phyloP scores from a whole-genome alignment of 2,329 filamentous ascomycete genomes.

The Apiospora marii region DNA sequence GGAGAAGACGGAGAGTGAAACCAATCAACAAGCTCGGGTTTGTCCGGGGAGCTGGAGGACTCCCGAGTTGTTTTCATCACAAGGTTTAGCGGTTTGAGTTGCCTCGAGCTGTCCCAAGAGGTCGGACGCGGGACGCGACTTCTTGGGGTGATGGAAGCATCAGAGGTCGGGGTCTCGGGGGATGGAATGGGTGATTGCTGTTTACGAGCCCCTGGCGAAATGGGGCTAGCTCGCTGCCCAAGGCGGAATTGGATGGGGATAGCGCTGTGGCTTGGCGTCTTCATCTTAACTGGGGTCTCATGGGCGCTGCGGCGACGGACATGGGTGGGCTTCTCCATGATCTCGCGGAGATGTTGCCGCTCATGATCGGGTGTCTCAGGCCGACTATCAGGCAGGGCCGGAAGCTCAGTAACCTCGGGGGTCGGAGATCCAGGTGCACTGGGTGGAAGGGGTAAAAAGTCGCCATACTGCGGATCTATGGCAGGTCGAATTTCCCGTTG shows the following conservation, averaged over 20 bases:
- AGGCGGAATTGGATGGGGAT: conserved; percentile 65
- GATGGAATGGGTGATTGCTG: conserved; percentile 46
- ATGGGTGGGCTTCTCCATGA: conserved; percentile 51
- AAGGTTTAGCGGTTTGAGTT: conserved; percentile 84
- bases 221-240: conserved; percentile 47
- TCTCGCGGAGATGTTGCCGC: conserved; percentile 49
- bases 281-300: conserved; percentile 55
- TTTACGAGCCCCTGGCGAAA: conserved; percentile 49
- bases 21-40: conserved; percentile 54
- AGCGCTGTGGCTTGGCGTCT: conserved; percentile 64
- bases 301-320: conserved; percentile 57
- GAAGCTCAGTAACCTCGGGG: conserved; percentile 49
- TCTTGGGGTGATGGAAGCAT: conserved; percentile 46
- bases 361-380: conserved; percentile 62
- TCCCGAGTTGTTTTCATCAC: conserved; percentile 68
- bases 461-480: conserved; percentile 72
- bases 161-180: conserved; percentile 42
- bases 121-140: conserved; percentile 58
- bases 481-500: conserved; percentile 67
- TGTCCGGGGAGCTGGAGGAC: conserved; percentile 44
- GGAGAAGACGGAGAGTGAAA: not conserved
- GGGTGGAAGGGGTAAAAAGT: conserved; percentile 69
- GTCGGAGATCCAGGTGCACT: conserved; percentile 62
- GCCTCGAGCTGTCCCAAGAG: conserved; percentile 70
- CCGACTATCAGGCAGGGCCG: conserved; percentile 66